Evolutionary conservation across 179 eudicot species (phyloP).

Genomic region (Vitellaria paradoxa): DNA sequence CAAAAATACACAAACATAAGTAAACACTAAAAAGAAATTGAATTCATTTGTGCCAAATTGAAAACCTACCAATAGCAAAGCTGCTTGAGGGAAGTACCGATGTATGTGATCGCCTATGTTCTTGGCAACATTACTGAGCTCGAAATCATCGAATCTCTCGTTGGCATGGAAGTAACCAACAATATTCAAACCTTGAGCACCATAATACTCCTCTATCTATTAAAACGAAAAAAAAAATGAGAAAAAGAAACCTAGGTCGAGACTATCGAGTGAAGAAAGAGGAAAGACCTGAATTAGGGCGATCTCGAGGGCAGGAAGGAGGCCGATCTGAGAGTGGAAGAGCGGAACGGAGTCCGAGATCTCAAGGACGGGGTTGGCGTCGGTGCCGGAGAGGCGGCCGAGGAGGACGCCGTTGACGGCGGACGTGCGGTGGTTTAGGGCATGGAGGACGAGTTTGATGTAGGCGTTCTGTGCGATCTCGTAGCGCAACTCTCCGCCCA

Average conservation of each 20-base stretch:
- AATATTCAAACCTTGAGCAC: conserved; percentile 68
- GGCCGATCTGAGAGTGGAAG: conserved; percentile 68
- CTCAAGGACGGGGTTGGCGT: conserved; percentile 35
- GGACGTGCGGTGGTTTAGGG: conserved; percentile 54
- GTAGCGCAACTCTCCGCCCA: conserved; percentile 52
- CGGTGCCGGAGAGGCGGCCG: conserved; percentile 49
- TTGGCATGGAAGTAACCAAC: conserved; percentile 96
- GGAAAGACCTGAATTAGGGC: conserved; percentile 60
- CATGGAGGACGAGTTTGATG: conserved; percentile 66
- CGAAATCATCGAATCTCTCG: conserved; percentile 84
- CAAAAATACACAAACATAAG: background rate
- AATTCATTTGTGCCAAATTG: background rate
- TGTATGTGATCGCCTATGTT: conserved; percentile 85
- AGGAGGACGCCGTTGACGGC: conserved; percentile 74
- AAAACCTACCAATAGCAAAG: conserved; percentile 67
- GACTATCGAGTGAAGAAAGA: background rate
- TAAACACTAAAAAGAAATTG: background rate
- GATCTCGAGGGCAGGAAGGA: conserved; percentile 82
- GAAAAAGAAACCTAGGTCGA: background rate
- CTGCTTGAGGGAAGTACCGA: conserved; percentile 85
- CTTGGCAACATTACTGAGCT: conserved; percentile 70
- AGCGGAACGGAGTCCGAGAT: conserved; percentile 75
- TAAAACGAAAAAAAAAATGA: background rate
- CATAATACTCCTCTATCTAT: conserved; percentile 83
- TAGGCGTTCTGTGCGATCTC: conserved; percentile 63